Conservation (phyloP, 2,329 filamentous ascomycete genomes). For the Trichothecium sympodiale region DNA sequence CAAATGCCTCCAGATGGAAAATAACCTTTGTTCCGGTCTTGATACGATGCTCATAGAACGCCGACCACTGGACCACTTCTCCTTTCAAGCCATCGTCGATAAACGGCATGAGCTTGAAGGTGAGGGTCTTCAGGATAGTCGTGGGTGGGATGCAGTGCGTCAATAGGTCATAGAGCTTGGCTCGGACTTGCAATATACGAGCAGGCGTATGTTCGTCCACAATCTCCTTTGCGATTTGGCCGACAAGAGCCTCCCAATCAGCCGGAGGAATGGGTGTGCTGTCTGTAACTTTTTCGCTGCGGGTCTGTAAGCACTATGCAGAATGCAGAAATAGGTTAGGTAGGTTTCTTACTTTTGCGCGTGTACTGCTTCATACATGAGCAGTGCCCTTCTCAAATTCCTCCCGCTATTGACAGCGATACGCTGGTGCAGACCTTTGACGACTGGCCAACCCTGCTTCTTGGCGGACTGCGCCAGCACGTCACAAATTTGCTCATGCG, state of each 20-base stretch:
- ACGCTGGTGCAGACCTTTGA: constrained; percentile 64
- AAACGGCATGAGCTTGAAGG: constrained; percentile 80
- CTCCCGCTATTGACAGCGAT: constrained; percentile 86
- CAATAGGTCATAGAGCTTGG: constrained; percentile 92
- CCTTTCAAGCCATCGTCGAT: constrained; percentile 84
- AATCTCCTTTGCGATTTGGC: constrained; percentile 84
- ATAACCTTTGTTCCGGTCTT: constrained; percentile 90
- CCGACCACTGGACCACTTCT: constrained; percentile 90
- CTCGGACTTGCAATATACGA: constrained; percentile 74
- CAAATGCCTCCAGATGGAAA: constrained; percentile 95
- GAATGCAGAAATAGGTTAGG: neutral
- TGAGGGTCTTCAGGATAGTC: constrained; percentile 86
- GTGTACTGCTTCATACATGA: constrained; percentile 97
- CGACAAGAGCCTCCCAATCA: constrained; percentile 91
- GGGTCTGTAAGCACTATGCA: neutral
- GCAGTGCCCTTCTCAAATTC: constrained; percentile 76
- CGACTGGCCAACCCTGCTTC: constrained; percentile 74
- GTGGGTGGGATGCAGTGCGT: constrained; percentile 96
- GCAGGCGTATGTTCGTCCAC: constrained; percentile 87
- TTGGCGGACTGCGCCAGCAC: constrained; percentile 61
- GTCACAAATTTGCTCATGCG: constrained; percentile 69
- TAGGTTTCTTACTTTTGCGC: constrained; percentile 71
- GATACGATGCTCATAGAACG: constrained; percentile 94
- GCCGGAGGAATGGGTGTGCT: constrained; percentile 84
- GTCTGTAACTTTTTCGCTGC: constrained; percentile 80